phyloP scores from a whole-genome alignment of 2,329 filamentous ascomycete species.

The Neurospora sp. region DNA sequence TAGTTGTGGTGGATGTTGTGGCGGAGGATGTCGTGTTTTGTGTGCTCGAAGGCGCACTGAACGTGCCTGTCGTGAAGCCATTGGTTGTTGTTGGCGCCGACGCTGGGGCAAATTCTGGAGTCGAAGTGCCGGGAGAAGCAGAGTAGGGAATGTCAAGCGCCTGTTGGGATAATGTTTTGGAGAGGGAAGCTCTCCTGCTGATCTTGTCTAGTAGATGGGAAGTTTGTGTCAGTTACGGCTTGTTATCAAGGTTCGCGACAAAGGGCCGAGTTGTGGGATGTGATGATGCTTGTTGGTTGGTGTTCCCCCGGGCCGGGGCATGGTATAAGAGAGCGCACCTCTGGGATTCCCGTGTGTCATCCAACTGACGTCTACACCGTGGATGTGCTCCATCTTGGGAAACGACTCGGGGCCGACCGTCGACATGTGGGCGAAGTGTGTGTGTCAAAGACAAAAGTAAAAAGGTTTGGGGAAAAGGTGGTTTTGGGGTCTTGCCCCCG shows the following conservation, averaged over 20 bases:
- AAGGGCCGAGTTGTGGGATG: background rate
- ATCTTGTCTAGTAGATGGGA: slow-evolving; percentile 17
- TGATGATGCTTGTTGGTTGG: background rate
- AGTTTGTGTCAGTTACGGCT: background rate
- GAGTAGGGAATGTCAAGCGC: slow-evolving; percentile 9
- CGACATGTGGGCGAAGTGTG: background rate
- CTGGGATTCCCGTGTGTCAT: slow-evolving; percentile 71
- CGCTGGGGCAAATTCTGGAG: slow-evolving; percentile 1
- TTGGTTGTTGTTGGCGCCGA: slow-evolving; percentile 4
- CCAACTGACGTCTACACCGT: slow-evolving; percentile 83
- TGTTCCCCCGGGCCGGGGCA: background rate
- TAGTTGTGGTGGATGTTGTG: slow-evolving; percentile 7
- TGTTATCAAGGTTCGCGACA: background rate
- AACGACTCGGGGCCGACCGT: background rate
- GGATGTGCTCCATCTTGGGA: slow-evolving; percentile 61
- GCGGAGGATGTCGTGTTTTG: background rate
- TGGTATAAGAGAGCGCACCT: slow-evolving; percentile 38
- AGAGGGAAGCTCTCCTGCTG: slow-evolving; percentile 16
- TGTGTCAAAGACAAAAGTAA: background rate
- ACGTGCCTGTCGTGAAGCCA: slow-evolving; percentile 4
- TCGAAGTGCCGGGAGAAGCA: slow-evolving; percentile 1
- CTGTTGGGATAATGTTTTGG: slow-evolving; percentile 19
- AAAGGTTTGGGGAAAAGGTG: background rate
- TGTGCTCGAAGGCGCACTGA: background rate
- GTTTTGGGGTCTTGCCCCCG: background rate